Base-by-base conservation (phyloP, 805 yeast genomes). In the Candida verbasci region DNA sequence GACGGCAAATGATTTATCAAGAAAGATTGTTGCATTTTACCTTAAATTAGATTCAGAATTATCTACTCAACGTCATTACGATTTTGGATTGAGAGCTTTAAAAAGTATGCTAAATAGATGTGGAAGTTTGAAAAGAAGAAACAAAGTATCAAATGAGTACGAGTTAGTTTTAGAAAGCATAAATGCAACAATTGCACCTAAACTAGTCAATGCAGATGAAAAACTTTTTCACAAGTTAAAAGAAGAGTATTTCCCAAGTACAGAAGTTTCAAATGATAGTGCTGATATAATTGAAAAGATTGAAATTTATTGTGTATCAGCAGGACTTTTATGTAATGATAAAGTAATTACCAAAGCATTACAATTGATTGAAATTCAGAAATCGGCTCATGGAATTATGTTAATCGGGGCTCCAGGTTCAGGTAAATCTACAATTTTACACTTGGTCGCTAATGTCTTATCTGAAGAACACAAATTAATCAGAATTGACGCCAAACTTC, bases 61-160 rank as follows among this genome's bases (percentile, higher is more conserved):
- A 9, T 68, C 84, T 0, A 16, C 42, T 0, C 96, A 86, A 50
- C 51, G 56, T 4, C 97, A 91, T 52, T 91, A 91, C 48, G 97
- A 91, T 50, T 91, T 91, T 70, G 96, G 97, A 0, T 60, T 91
- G 29, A 69, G 97, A 41, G 80, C 95, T 0, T 55, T 91, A 39
- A 91, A 89, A 50, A 69, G 78, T 25, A 75, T 81, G 1, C 55
- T 91, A 12, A 57, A 65, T 7, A 72, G 72, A 37, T 79, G 89
- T 44, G 86, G 87, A 2, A 24, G 6, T 11, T 12, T 11, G 10
- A 65, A 59, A 39, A 54, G 73, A 33, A 34, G 28, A 10, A 7
- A 12, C 10, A 29, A 17, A 4, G 28, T 23, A 1, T 30, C 17
- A 6, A 32, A 27, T 3, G 72, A 70, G 37, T 17, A 37, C 10